phyloP scores from a whole-genome alignment of 495 filamentous ascomycete species.

The Talaromyces adpressus region DNA sequence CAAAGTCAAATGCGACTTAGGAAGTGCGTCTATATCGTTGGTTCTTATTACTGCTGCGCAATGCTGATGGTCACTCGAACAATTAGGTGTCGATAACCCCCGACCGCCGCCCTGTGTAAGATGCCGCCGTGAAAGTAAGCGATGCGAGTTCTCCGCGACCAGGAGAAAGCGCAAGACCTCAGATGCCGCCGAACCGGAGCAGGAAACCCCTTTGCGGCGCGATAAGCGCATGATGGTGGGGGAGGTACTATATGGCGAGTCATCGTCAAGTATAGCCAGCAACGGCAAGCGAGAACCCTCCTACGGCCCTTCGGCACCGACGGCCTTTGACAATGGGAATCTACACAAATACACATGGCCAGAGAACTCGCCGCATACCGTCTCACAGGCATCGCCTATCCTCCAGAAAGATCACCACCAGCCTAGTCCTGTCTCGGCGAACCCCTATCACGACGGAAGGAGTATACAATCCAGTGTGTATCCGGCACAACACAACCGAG shows the following conservation, averaged over 20 bases:
- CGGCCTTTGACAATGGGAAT: constrained; percentile 21
- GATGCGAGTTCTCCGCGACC: constrained; percentile 96
- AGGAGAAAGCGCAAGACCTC: constrained; percentile 81
- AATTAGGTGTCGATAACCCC: constrained; percentile 74
- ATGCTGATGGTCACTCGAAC: background rate
- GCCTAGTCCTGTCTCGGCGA: constrained; percentile 18
- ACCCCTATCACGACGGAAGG: constrained; percentile 25
- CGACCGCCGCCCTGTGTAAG: constrained; percentile 90
- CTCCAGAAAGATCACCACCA: constrained; percentile 14
- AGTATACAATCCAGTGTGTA: constrained; percentile 23
- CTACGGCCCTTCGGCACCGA: constrained; percentile 20
- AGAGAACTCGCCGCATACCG: constrained; percentile 16
- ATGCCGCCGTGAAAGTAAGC: constrained; percentile 86
- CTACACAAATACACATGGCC: constrained; percentile 26
- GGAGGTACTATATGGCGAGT: constrained; percentile 26
- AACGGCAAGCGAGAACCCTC: constrained; percentile 14
- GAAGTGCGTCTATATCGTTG: constrained; percentile 40
- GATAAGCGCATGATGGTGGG: constrained; percentile 46
- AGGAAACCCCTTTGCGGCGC: constrained; percentile 42
- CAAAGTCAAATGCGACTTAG: constrained; percentile 91
- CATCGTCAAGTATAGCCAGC: constrained; percentile 16
- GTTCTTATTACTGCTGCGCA: background rate
- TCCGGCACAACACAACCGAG: constrained; percentile 20
- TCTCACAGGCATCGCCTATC: background rate
- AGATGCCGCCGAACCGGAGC: constrained; percentile 49